Evolutionary conservation across 371 early-diverging fungal species (phyloP), one percentile per base, ranked within the genome.

Genomic region (Chytridium lagenaria): DNA sequence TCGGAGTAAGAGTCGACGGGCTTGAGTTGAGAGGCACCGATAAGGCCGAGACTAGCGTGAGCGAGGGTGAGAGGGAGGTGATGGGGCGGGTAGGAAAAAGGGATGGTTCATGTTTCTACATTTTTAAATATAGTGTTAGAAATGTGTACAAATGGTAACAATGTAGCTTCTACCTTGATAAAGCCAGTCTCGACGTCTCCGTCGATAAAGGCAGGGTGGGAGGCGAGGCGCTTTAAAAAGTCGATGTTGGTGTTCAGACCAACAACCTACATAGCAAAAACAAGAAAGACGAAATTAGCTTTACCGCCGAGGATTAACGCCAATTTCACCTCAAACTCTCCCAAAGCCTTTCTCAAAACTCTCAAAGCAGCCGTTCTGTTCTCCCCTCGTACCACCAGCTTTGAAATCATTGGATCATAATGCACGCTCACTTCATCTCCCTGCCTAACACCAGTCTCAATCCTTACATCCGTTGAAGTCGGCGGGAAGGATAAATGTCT

Each of bases 341-440:
- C 90, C 69, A 98, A 80, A 0, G 95, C 92, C 73, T 89, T 90
- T 55, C 92, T 82, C 79, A 97, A 85, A 23, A 89, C 87, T 19
- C 93, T 87, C 67, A 97, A 83, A 0, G 97, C 96, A 50, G 90
- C 93, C 26, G 87, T 86, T 68, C 99, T 91, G 82, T 95, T 91
- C 40, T 87, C 81, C 33, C 95, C 96, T 37, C 87, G 88, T 31
- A 95, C 95, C 59, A 98, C 92, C 51, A 98, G 84, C 80, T 99
- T 98, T 59, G 97, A 93, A 55, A 98, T 98, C 96, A 98, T 98
- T 63, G 98, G 98, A 76, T 90, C 99, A 73, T 97, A 97, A 79
- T 96, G 90, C 0, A 98, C 95, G 38, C 90, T 91, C 77, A 98
- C 93, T 64, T 91, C 86, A 77, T 96, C 96, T 16, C 97, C 98